Evolutionary conservation across 257 asterid species (phyloP).

Genomic region (Solanum appendiculatum): DNA sequence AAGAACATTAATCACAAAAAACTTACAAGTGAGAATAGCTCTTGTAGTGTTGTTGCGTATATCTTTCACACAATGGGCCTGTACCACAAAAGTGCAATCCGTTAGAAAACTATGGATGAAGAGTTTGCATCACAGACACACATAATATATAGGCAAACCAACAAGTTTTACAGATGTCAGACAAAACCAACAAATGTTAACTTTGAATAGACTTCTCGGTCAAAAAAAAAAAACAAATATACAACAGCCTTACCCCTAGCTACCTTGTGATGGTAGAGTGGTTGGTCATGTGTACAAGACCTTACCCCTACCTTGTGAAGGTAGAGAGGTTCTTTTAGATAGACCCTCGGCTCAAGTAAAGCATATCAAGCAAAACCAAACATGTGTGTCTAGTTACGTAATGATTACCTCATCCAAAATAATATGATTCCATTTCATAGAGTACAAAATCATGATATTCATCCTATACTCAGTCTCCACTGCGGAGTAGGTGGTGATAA

Average conservation of each 20-base stretch:
- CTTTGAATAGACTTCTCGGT: neutral
- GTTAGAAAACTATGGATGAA: neutral
- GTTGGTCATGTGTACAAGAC: neutral
- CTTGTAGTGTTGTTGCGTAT: neutral
- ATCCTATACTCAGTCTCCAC: constrained; percentile 78
- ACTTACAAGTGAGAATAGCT: neutral
- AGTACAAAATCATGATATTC: constrained; percentile 66
- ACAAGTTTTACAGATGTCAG: neutral
- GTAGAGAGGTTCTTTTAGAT: neutral
- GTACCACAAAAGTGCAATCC: neutral
- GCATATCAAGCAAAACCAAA: neutral
- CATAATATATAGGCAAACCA: neutral
- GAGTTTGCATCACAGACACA: neutral
- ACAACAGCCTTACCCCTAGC: neutral
- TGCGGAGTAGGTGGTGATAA: constrained; percentile 73
- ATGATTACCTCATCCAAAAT: constrained; percentile 72
- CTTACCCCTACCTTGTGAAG: neutral
- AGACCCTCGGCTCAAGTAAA: neutral
- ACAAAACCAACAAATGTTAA: neutral
- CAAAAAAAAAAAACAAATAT: neutral
- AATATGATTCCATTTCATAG: constrained; percentile 67
- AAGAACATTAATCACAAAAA: neutral
- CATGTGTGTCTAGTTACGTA: neutral
- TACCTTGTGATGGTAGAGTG: neutral
- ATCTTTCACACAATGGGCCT: neutral